phyloP scores from a whole-genome alignment of 2,329 filamentous ascomycete species.

The Fusarium austroafricanum region DNA sequence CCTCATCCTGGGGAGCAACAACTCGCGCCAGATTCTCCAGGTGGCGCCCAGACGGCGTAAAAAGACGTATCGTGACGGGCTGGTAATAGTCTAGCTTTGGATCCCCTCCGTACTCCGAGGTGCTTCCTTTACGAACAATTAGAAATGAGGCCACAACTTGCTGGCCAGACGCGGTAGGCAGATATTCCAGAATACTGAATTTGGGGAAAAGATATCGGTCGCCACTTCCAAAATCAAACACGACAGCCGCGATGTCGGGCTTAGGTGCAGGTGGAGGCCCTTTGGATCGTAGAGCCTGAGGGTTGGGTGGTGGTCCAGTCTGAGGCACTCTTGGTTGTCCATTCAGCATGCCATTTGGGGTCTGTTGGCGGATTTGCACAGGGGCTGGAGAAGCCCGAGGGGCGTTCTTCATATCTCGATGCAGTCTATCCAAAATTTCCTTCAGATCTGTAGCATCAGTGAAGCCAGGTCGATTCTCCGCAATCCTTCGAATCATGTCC shows the following conservation, averaged over 20 bases:
- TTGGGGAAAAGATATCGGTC: conserved; percentile 84
- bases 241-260: conserved; percentile 73
- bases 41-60: conserved; percentile 64
- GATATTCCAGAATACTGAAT: conserved; percentile 79
- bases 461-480: conserved; percentile 61
- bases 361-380: conserved; percentile 44
- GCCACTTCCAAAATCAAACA: conserved; percentile 77
- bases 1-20: conserved; percentile 72
- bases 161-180: conserved; percentile 61
- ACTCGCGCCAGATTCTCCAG: conserved; percentile 71
- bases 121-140: conserved; percentile 77
- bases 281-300: conserved; percentile 70
- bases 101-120: conserved; percentile 73
- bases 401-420: conserved; percentile 55
- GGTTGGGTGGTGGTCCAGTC: conserved; percentile 48
- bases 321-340: conserved; percentile 44
- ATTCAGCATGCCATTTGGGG: conserved; percentile 50
- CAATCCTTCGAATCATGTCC: conserved; percentile 66
- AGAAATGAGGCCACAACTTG: conserved; percentile 80
- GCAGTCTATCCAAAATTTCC: conserved; percentile 61
- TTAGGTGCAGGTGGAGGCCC: conserved; percentile 65
- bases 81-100: conserved; percentile 78
- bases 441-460: conserved; percentile 67
- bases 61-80: conserved; percentile 74
- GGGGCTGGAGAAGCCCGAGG: conserved; percentile 47